Percentiles rank a stretch among this genome's conserved stretches.
Evolutionary conservation across 441 rosid genomes (phyloP).

Genomic region (Cnidoscolus chayamansa): DNA sequence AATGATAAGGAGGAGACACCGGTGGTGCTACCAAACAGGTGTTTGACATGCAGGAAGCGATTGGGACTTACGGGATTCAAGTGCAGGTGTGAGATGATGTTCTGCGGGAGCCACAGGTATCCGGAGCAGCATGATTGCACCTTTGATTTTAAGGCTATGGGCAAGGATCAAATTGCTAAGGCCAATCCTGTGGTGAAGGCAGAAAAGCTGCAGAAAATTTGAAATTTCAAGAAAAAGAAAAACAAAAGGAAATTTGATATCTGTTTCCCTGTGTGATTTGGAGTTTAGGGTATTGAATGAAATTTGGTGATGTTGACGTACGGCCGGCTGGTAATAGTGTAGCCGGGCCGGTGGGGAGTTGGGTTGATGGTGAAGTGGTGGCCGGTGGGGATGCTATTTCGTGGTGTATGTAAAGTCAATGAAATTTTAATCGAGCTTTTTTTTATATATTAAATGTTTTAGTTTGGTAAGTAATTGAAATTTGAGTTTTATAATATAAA

Average conservation of each 20-base stretch:
- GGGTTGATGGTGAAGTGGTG: not conserved
- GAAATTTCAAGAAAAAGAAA: slow-evolving; percentile 7
- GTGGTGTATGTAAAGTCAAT: slow-evolving; percentile 31
- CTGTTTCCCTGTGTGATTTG: slow-evolving; percentile 9
- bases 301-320: not conserved
- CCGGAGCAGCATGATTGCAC: slow-evolving; percentile 66
- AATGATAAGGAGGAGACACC: slow-evolving; percentile 2
- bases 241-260: not conserved
- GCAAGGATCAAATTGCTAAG: slow-evolving; percentile 62
- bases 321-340: not conserved
- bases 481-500: no score
- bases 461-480: no score
- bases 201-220: slow-evolving; percentile 62
- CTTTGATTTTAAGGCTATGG: slow-evolving; percentile 62
- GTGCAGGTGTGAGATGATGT: slow-evolving; percentile 69
- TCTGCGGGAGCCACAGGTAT: slow-evolving; percentile 71
- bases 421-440: not conserved
- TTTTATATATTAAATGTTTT: no score
- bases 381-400: not conserved
- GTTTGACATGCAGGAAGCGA: slow-evolving; percentile 63
- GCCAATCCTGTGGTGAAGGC: slow-evolving; percentile 74
- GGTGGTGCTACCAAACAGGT: slow-evolving; percentile 38
- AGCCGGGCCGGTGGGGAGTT: not conserved
- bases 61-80: slow-evolving; percentile 79
- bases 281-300: not conserved